Base-by-base conservation (phyloP, 495 filamentous ascomycete genomes). In the Chaetomium fimeti region DNA sequence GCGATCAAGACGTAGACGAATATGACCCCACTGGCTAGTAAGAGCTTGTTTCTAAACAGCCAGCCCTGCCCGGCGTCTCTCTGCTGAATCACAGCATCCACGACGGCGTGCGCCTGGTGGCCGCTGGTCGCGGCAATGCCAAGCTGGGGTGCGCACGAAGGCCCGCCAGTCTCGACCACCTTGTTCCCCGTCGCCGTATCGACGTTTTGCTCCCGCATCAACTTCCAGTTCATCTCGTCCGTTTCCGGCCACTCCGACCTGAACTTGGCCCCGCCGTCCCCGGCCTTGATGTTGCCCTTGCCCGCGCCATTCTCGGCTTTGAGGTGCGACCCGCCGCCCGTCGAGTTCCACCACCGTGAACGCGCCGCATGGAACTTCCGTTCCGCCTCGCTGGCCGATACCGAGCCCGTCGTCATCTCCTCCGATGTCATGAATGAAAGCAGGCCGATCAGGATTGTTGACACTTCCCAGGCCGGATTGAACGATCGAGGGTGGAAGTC, bases 401-500 rank as follows among this genome's bases (percentile, higher is more conserved):
- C 86, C 47, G 87, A 91, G 5, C 94, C 94, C 1, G 95, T 98
- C 1, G 94, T 98, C 93, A 98, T 97, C 78, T 98, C 94, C 71
- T 98, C 93, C 64, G 89, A 91, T 4, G 93, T 98, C 94, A 98
- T 98, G 76, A 98, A 98, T 47, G 89, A 92, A 61, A 97, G 82
- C 20, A 98, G 81, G 45, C 94, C 94, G 64, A 96, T 96, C 22
- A 98, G 81, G 69, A 98, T 98, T 4, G 94, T 98, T 49, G 88
- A 91, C 13, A 98, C 94, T 69, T 96, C 92, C 94, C 94, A 98
- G n/a, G 94, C 93, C 12, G 94, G 94, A 72, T 98, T 98, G 83
- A 98, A 98, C 45, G 89, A 93, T 69, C 93, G 92, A 0, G 94
- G 94, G 74, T 98, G 94, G 78, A 98, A 98, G 74, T 98, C 94